phyloP scores from a whole-genome alignment of 2,329 filamentous ascomycete species.

The Claviceps maximensis region DNA sequence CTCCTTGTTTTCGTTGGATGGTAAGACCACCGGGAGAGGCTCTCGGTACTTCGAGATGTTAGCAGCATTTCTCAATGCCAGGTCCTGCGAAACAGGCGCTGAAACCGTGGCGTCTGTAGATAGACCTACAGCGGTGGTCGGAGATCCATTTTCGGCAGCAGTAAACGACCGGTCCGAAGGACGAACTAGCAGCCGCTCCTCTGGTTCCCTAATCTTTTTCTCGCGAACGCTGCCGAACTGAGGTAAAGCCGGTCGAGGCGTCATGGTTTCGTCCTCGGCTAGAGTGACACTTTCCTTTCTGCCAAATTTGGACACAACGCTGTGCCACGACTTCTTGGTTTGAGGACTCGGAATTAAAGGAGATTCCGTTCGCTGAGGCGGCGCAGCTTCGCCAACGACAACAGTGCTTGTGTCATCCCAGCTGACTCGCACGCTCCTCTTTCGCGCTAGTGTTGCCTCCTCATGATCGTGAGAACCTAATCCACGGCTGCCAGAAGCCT shows the following conservation, averaged over 20 bases:
- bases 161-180: slow-evolving; percentile 29
- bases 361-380: slow-evolving; percentile 24
- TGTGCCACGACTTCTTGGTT: slow-evolving; percentile 37
- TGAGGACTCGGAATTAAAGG: slow-evolving; percentile 23
- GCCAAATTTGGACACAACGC: slow-evolving; percentile 30
- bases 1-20: slow-evolving; percentile 54
- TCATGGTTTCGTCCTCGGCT: slow-evolving; percentile 58
- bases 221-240: slow-evolving; percentile 63
- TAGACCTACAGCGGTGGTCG: slow-evolving; percentile 21
- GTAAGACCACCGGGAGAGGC: slow-evolving; percentile 58
- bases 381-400: slow-evolving; percentile 35
- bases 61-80: slow-evolving; percentile 36
- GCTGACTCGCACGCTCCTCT: slow-evolving; percentile 60
- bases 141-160: background rate
- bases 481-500: slow-evolving; percentile 21
- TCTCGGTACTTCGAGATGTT: slow-evolving; percentile 46
- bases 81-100: slow-evolving; percentile 40
- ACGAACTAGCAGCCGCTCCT: slow-evolving; percentile 46
- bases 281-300: slow-evolving; percentile 34
- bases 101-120: slow-evolving; percentile 50
- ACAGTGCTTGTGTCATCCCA: slow-evolving; percentile 57
- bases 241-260: slow-evolving; percentile 59
- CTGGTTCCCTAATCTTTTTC: slow-evolving; percentile 38
- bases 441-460: slow-evolving; percentile 31
- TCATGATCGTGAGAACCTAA: slow-evolving; percentile 18